Evolutionary conservation across 441 rosid genomes (phyloP).

Genomic region (Erodium texanum): DNA sequence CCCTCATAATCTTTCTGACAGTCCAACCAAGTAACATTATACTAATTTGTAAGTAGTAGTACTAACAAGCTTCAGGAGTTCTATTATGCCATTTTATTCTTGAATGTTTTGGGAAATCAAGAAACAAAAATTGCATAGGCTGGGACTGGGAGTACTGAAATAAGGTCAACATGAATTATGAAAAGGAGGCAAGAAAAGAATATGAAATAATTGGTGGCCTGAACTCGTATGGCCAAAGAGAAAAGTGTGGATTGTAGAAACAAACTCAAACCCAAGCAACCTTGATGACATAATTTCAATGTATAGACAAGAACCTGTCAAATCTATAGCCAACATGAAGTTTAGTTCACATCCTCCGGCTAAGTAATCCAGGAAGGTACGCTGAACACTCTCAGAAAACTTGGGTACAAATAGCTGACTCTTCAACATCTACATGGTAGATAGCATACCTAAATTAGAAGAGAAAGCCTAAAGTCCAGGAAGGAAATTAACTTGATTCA

Average conservation of each 20-base stretch:
- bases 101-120: neutral
- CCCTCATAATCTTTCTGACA: neutral
- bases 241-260: neutral
- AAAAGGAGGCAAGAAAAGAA: constrained; percentile 14
- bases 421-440: constrained; percentile 41
- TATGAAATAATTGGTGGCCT: neutral
- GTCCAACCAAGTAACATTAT: neutral
- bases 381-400: constrained; percentile 55
- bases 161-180: neutral
- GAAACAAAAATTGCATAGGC: neutral
- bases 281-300: neutral
- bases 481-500: constrained; percentile 15
- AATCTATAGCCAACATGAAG: constrained; percentile 95
- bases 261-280: neutral
- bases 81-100: neutral
- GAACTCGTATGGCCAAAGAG: neutral
- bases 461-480: constrained; percentile 1
- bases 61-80: neutral
- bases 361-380: constrained; percentile 77
- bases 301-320: constrained; percentile 53
- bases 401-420: constrained; percentile 65
- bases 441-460: constrained; percentile 6
- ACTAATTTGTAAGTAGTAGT: neutral
- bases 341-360: constrained; percentile 74
- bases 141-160: constrained; percentile 9